Conservation (phyloP, 441 rosid species). For the Euphorbia schlechtendalii region DNA sequence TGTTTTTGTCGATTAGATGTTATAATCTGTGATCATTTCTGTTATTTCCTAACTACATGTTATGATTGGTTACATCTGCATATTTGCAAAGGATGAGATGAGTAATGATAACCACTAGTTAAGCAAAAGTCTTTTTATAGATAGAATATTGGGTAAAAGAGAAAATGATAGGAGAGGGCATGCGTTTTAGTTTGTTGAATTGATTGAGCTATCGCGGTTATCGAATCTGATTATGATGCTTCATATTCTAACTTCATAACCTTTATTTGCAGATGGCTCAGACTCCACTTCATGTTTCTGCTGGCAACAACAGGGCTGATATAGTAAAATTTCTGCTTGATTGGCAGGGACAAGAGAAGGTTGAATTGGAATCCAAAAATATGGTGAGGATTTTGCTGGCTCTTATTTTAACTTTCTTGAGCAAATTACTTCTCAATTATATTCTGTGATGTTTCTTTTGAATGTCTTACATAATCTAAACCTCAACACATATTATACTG, state of each 20-base stretch:
- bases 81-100: background rate
- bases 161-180: background rate
- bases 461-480: background rate
- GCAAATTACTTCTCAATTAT: background rate
- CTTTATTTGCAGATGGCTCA: constrained; percentile 67
- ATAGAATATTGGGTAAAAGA: background rate
- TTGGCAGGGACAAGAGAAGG: constrained; percentile 63
- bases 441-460: constrained; percentile 9
- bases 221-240: background rate
- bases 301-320: constrained; percentile 67
- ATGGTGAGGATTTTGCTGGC: constrained; percentile 34
- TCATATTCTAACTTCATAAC: constrained; percentile 11
- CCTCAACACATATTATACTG: constrained; percentile 14
- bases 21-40: background rate
- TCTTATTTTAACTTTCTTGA: background rate
- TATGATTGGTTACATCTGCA: background rate
- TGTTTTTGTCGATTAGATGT: background rate
- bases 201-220: background rate
- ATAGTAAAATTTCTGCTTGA: constrained; percentile 61
- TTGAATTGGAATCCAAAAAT: constrained; percentile 77
- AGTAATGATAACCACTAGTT: background rate
- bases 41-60: background rate
- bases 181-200: background rate
- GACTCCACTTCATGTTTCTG: constrained; percentile 84
- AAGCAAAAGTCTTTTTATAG: background rate